A percentile compares a stretch with the other conserved stretches of the same genome.
Conservation (phyloP, 371 early-diverging fungal species). For the Parasitella parasitica region DNA sequence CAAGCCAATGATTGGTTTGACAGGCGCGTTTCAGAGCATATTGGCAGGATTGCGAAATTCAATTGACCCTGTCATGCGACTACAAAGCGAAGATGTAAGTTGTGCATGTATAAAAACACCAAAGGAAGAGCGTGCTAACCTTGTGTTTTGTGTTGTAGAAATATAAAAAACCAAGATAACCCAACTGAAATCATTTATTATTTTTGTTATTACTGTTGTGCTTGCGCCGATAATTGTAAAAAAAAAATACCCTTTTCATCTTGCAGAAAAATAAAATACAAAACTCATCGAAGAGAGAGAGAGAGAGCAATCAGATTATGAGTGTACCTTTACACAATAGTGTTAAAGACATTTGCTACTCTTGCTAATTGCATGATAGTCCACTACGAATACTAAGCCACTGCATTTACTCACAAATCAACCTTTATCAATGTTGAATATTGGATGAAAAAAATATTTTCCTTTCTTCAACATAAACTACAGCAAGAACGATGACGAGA, state of each 20-base stretch:
- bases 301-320: no score
- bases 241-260: no score
- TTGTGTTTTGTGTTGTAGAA: neutral
- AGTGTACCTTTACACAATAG: no score
- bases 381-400: conserved; percentile 10
- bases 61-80: conserved; percentile 79
- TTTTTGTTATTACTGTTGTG: no score
- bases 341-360: no score
- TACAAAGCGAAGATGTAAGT: conserved; percentile 83
- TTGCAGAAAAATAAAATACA: no score
- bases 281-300: no score
- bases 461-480: neutral
- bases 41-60: conserved; percentile 88
- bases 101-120: no score
- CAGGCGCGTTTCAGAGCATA: conserved; percentile 91
- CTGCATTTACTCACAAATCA: neutral
- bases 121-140: no score
- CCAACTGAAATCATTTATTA: no score
- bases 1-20: conserved; percentile 94
- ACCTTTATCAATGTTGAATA: neutral
- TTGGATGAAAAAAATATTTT: neutral
- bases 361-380: no score
- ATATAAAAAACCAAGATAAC: conserved; percentile 9
- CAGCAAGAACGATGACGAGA: conserved; percentile 51
- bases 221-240: no score